phyloP scores from a whole-genome alignment of 257 asterid species.

The Nicotiana knightiana region DNA sequence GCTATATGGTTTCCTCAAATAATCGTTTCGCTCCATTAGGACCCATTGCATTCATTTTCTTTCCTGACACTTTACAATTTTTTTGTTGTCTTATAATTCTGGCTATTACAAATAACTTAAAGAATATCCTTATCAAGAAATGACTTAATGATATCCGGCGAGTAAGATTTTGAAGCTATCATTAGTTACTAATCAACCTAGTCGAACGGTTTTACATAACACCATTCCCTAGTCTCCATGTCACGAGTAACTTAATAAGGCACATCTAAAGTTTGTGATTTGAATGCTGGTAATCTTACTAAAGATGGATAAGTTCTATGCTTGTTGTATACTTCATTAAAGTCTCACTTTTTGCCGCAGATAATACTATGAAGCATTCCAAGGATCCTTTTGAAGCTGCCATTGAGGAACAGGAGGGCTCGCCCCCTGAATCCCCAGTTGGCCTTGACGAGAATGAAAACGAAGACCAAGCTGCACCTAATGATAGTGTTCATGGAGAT shows the following conservation, averaged over 20 bases:
- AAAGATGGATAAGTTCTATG: background rate
- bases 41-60: too few species aligned
- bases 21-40: too few species aligned
- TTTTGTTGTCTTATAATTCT: background rate
- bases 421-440: constrained; percentile 84
- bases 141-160: background rate
- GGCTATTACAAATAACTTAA: background rate
- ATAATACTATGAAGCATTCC: constrained; percentile 58
- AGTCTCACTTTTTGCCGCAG: background rate
- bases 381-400: constrained; percentile 91
- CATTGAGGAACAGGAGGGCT: constrained; percentile 80
- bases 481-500: constrained; percentile 25
- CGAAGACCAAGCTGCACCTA: constrained; percentile 40
- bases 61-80: too few species aligned
- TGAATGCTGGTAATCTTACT: background rate
- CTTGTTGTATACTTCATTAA: background rate
- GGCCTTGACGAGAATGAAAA: constrained; percentile 58
- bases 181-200: background rate
- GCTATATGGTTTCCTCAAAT: too few species aligned
- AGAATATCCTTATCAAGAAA: background rate
- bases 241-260: background rate
- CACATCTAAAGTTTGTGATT: background rate
- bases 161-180: background rate
- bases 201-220: background rate
- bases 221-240: background rate